These are phyloP conservation scores for Vaccinium corymbosum DNA, from an alignment of 148 eudicot genomes.

Conservation along the genomic window DNA sequence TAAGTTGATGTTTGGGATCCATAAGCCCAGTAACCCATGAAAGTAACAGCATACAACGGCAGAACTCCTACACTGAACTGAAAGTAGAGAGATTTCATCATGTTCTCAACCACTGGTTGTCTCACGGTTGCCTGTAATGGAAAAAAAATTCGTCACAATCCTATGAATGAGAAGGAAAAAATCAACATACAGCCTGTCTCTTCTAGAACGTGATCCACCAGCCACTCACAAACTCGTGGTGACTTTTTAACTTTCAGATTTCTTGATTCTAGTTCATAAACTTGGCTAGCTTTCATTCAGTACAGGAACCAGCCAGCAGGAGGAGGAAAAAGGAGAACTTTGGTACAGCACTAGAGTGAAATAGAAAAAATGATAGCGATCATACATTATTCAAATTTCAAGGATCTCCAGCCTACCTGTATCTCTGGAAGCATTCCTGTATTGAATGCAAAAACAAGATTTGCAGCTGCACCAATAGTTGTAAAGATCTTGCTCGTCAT, in stretches of 20 bases:
- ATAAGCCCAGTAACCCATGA: slow-evolving; percentile 94
- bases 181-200: too few species aligned
- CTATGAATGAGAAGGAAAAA: too few species aligned
- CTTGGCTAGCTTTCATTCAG: too few species aligned
- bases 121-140: slow-evolving; percentile 74
- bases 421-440: slow-evolving; percentile 99
- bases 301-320: too few species aligned
- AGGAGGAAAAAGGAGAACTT: too few species aligned
- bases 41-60: slow-evolving; percentile 74
- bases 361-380: background rate
- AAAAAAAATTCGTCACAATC: background rate
- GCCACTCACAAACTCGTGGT: too few species aligned
- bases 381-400: background rate
- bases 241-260: too few species aligned
- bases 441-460: slow-evolving; percentile 78
- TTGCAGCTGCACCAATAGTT: slow-evolving; percentile 84
- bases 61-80: slow-evolving; percentile 78
- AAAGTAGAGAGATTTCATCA: slow-evolving; percentile 93
- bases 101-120: slow-evolving; percentile 84
- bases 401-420: slow-evolving; percentile 46
- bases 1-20: slow-evolving; percentile 59
- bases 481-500: slow-evolving; percentile 46
- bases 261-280: too few species aligned
- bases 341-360: too few species aligned
- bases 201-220: too few species aligned